Evolutionary conservation across 352 stramenopile species (phyloP).

Genomic region (Pythium sukuiense): DNA sequence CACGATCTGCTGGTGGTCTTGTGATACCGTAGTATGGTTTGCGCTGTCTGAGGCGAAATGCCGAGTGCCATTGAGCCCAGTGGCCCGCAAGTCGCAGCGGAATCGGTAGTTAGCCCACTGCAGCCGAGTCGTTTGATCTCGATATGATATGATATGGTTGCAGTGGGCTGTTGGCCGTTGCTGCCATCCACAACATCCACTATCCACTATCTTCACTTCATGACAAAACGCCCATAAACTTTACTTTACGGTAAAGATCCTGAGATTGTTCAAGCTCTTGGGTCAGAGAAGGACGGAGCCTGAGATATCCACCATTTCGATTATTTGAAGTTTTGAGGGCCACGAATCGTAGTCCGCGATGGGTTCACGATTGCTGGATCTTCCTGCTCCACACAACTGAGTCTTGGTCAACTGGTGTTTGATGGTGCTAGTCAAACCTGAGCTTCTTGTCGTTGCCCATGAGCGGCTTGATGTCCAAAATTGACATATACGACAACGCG

Average conservation of each 20-base stretch:
- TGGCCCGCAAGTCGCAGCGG: too few species aligned
- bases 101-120: too few species aligned
- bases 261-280: not conserved
- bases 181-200: too few species aligned
- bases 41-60: not conserved
- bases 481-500: constrained; percentile 34
- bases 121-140: too few species aligned
- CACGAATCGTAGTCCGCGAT: too few species aligned
- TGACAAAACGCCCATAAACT: too few species aligned
- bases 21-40: not conserved
- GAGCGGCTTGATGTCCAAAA: constrained; percentile 43
- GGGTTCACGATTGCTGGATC: not conserved
- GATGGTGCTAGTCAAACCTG: constrained; percentile 25
- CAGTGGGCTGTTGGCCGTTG: too few species aligned
- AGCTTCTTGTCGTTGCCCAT: constrained; percentile 51
- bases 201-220: too few species aligned
- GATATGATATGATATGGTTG: too few species aligned
- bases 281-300: not conserved
- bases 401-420: too few species aligned
- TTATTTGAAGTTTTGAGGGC: not conserved
- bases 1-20: not conserved
- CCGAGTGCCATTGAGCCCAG: too few species aligned
- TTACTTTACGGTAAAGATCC: too few species aligned
- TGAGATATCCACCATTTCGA: not conserved
- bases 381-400: not conserved